Percentiles rank a stretch among this genome's conserved stretches.
These are phyloP conservation scores for Capsicum pubescens DNA, from an alignment of 257 asterid genomes.

Conservation along the genomic window DNA sequence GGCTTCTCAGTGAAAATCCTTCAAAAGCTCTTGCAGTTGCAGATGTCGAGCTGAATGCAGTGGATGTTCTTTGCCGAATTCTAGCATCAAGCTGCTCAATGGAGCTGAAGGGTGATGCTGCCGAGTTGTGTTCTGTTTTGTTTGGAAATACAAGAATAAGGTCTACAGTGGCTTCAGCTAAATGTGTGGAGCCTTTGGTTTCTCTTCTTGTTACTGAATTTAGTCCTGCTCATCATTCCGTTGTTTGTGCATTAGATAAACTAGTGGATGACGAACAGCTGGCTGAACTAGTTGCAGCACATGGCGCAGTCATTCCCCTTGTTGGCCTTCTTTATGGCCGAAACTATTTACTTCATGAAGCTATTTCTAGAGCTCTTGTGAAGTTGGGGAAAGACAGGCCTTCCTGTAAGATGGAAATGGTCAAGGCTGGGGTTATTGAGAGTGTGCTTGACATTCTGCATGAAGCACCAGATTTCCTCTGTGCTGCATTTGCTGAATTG, in stretches of 20 bases:
- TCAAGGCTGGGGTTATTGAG: constrained; percentile 89
- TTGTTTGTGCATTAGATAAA: constrained; percentile 88
- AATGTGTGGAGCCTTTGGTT: constrained; percentile 94
- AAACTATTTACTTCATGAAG: constrained; percentile 83
- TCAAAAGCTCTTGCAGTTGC: constrained; percentile 94
- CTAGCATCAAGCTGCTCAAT: constrained; percentile 81
- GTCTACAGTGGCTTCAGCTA: constrained; percentile 93
- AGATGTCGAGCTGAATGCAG: constrained; percentile 96
- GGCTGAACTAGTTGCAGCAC: constrained; percentile 97
- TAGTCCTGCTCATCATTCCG: constrained; percentile 83
- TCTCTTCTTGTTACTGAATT: constrained; percentile 82
- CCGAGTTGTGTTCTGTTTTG: constrained; percentile 86
- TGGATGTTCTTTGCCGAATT: constrained; percentile 87
- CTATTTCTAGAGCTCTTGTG: constrained; percentile 90
- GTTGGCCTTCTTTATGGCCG: constrained; percentile 90
- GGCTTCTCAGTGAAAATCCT: constrained; percentile 86
- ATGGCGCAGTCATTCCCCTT: constrained; percentile 94
- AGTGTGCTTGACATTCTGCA: constrained; percentile 80
- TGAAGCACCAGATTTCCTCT: constrained; percentile 93
- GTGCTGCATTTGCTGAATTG: constrained; percentile 90
- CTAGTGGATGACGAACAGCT: constrained; percentile 92
- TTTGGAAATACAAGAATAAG: constrained; percentile 89
- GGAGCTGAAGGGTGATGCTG: constrained; percentile 98
- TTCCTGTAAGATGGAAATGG: constrained; percentile 95
- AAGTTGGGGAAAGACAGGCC: constrained; percentile 98